These are phyloP conservation scores for Aspergillus udagawae DNA, from an alignment of 2,329 filamentous ascomycete species.

Conservation along the genomic window DNA sequence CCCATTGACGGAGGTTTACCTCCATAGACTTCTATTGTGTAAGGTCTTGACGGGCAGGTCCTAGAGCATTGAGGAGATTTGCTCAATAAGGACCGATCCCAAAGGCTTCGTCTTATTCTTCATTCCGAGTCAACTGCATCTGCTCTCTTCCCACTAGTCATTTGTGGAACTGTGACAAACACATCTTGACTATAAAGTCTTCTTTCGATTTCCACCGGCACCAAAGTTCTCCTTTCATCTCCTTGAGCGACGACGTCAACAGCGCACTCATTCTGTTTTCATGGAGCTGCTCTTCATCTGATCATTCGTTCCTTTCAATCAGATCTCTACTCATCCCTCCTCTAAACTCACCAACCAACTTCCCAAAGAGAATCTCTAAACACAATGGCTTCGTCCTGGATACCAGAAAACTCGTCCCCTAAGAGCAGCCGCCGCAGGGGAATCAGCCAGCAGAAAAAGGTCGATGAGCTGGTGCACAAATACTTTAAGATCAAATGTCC, in stretches of 20 bases:
- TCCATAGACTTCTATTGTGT: neutral
- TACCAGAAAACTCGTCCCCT: neutral
- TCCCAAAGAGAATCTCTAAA: neutral
- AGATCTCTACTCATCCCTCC: neutral
- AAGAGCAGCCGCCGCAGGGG: neutral
- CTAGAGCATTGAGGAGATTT: neutral
- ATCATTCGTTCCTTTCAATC: neutral
- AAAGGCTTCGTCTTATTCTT: neutral
- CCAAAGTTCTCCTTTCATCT: neutral
- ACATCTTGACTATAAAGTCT: neutral
- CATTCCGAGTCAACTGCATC: neutral
- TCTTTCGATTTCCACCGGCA: neutral
- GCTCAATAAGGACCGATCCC: neutral
- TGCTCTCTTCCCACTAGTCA: neutral
- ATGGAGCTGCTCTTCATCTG: neutral
- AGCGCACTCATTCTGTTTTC: neutral
- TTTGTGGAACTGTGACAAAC: neutral
- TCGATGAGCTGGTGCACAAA: conserved; percentile 24
- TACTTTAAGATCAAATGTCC: conserved; percentile 24
- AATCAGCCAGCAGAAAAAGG: conserved; percentile 4
- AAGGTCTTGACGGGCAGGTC: neutral
- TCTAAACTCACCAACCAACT: neutral
- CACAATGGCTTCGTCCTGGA: neutral
- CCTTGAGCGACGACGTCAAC: neutral
- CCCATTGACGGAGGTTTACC: neutral